These are phyloP conservation scores for Hypoxylon rubiginosum DNA, from an alignment of 2,329 filamentous ascomycete genomes.

Conservation along the genomic window DNA sequence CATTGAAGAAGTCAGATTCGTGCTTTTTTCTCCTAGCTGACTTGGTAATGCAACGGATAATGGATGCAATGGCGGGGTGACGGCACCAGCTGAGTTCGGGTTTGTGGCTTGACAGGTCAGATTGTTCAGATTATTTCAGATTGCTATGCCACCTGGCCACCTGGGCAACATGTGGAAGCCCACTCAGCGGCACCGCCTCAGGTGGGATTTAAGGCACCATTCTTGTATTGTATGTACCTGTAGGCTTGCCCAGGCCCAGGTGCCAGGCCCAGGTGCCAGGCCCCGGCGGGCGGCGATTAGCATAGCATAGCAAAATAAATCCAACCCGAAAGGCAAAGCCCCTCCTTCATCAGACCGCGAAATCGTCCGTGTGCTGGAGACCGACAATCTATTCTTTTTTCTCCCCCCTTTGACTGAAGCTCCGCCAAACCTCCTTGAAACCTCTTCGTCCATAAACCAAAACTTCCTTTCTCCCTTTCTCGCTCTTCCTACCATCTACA, in stretches of 20 bases:
- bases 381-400: slow-evolving; percentile 36
- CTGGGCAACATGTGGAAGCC: slow-evolving; percentile 4
- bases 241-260: no score
- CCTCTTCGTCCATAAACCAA: slow-evolving; percentile 20
- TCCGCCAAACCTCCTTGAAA: slow-evolving; percentile 30
- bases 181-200: slow-evolving; percentile 30
- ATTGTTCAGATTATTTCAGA: background rate
- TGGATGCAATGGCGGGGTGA: slow-evolving; percentile 35
- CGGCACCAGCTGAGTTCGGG: slow-evolving; percentile 19
- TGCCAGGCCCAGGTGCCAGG: no score
- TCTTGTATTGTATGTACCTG: no score
- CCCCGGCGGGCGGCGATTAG: slow-evolving; percentile 31
- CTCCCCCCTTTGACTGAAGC: slow-evolving; percentile 37
- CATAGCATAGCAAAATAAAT: slow-evolving; percentile 25
- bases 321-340: slow-evolving; percentile 46
- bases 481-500: slow-evolving; percentile 22
- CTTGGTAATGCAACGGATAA: slow-evolving; percentile 14
- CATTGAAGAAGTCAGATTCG: background rate
- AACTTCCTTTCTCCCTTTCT: slow-evolving; percentile 22
- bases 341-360: slow-evolving; percentile 46
- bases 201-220: background rate
- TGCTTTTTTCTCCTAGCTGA: slow-evolving; percentile 4
- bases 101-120: slow-evolving; percentile 30
- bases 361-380: slow-evolving; percentile 25
- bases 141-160: background rate